phyloP scores from a whole-genome alignment of 2,329 filamentous ascomycete species.

The Beauveria sp. region DNA sequence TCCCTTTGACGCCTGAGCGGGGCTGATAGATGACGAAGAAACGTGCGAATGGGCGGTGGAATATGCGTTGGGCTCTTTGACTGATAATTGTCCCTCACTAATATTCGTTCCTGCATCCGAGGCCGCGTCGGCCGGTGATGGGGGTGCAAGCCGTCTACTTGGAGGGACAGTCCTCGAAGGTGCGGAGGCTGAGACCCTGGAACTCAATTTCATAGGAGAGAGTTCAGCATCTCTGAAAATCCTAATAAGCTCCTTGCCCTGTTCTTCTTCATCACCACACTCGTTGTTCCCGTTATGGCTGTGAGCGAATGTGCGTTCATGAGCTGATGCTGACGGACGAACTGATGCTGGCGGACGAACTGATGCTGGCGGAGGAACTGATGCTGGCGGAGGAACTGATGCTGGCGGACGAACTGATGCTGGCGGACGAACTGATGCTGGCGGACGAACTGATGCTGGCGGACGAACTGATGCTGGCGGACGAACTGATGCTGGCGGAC shows the following conservation, averaged over 20 bases:
- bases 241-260: background rate
- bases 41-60: background rate
- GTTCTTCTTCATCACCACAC: background rate
- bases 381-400: background rate
- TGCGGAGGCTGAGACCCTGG: background rate
- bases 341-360: background rate
- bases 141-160: background rate
- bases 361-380: background rate
- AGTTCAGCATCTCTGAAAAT: background rate
- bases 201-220: background rate
- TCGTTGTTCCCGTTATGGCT: background rate
- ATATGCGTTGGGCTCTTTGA: background rate
- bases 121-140: background rate
- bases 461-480: background rate
- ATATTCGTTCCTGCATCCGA: background rate
- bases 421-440: background rate
- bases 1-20: background rate
- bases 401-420: background rate
- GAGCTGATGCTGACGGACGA: background rate
- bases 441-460: background rate
- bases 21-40: background rate
- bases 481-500: background rate
- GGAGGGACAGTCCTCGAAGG: background rate
- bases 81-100: background rate
- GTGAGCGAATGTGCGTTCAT: background rate